Evolutionary conservation across 495 filamentous ascomycete genomes (phyloP).

Genomic region (Aspergillus leporis): DNA sequence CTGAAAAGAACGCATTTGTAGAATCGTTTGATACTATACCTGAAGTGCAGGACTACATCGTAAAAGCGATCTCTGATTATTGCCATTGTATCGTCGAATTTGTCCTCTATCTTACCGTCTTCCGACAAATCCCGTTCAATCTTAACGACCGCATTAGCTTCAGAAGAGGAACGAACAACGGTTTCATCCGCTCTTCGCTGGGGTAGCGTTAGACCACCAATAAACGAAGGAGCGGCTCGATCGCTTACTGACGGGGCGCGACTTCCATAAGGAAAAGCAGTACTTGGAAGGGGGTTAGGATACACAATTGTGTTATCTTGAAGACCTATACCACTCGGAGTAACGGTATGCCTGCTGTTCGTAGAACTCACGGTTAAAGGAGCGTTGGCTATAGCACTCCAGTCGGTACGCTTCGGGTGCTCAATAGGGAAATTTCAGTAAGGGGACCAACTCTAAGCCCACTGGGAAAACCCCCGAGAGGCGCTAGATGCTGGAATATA

Average conservation of each 20-base stretch:
- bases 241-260: not conserved
- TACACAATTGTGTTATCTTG: not conserved
- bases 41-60: not conserved
- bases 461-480: slow-evolving; percentile 1
- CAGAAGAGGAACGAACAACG: not conserved
- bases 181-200: not conserved
- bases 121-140: not conserved
- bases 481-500: not conserved
- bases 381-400: not conserved
- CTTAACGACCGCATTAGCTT: not conserved
- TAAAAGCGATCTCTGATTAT: not conserved
- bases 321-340: not conserved
- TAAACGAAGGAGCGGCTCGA: not conserved
- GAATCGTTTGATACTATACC: not conserved
- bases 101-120: not conserved
- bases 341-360: not conserved
- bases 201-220: not conserved
- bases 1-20: not conserved
- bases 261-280: not conserved
- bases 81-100: not conserved
- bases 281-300: not conserved
- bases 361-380: not conserved
- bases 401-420: not conserved
- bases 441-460: slow-evolving; percentile 10
- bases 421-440: slow-evolving; percentile 1